Evolutionary conservation across 768 basidiomycete genomes (phyloP).

Genomic region (Tephrocybe rancida): DNA sequence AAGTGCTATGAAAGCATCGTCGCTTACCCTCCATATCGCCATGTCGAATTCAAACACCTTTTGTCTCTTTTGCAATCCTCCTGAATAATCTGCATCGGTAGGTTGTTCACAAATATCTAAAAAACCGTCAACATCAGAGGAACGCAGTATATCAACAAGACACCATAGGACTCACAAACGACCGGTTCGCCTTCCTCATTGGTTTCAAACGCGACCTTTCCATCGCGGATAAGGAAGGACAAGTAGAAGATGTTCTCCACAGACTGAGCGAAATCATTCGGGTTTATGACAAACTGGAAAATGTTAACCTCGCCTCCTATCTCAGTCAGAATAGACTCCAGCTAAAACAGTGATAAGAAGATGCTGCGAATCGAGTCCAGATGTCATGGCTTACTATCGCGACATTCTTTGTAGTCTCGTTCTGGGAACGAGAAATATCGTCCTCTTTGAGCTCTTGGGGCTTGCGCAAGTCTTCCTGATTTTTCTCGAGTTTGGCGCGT

Average conservation of each 20-base stretch:
- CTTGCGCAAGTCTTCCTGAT: conserved; percentile 63
- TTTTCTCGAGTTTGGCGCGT: conserved; percentile 72
- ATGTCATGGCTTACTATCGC: conserved; percentile 49
- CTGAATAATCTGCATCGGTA: conserved; percentile 59
- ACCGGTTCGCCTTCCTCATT: conserved; percentile 69
- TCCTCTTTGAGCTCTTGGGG: conserved; percentile 84
- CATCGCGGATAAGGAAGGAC: conserved; percentile 90
- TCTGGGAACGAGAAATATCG: conserved; percentile 81
- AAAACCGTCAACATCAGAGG: neutral
- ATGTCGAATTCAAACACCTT: conserved; percentile 92
- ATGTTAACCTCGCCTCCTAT: conserved; percentile 64
- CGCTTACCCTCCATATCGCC: conserved; percentile 80
- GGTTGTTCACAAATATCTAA: conserved; percentile 69
- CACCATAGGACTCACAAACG: conserved; percentile 78
- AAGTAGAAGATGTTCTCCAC: conserved; percentile 97
- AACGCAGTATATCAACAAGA: too few species aligned
- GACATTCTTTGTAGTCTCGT: conserved; percentile 91
- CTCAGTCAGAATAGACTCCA: conserved; percentile 58
- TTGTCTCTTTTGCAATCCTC: conserved; percentile 75
- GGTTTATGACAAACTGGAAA: conserved; percentile 89
- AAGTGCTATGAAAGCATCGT: neutral
- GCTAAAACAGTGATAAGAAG: conserved; percentile 35
- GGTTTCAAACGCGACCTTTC: conserved; percentile 73
- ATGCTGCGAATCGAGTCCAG: neutral
- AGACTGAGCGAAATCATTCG: conserved; percentile 87